A percentile compares a stretch with the other conserved stretches of the same genome.
These are phyloP conservation scores for Phlebiopsis gigantea DNA, from an alignment of 768 basidiomycete genomes.

Conservation along the genomic window DNA sequence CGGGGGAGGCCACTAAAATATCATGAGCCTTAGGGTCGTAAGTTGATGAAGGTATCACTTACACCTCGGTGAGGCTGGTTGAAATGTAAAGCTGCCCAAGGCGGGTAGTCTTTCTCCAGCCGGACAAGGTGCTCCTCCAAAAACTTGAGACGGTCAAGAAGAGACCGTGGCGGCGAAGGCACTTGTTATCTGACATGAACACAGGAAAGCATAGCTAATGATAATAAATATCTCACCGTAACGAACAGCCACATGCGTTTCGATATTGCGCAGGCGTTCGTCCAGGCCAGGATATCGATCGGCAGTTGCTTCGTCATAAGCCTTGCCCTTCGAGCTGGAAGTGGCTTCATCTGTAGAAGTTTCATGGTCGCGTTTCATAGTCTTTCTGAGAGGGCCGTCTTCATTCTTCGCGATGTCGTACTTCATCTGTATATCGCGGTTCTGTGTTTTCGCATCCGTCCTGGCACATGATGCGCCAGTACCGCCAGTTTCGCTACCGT, in stretches of 20 bases:
- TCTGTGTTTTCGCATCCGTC: slow-evolving; percentile 61
- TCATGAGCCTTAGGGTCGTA: not conserved
- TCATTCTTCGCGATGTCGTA: slow-evolving; percentile 86
- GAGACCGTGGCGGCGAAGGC: slow-evolving; percentile 60
- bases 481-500: slow-evolving; percentile 18
- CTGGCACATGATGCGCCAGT: slow-evolving; percentile 56
- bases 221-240: slow-evolving; percentile 46
- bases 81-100: slow-evolving; percentile 87
- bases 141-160: slow-evolving; percentile 60
- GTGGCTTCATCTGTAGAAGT: not conserved
- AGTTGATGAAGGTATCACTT: slow-evolving; percentile 26
- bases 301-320: slow-evolving; percentile 30
- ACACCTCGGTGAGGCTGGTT: slow-evolving; percentile 81
- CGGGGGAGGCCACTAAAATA: slow-evolving; percentile 73
- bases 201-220: too few species aligned
- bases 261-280: slow-evolving; percentile 61
- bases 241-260: slow-evolving; percentile 65
- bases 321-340: not conserved
- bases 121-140: slow-evolving; percentile 74
- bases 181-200: slow-evolving; percentile 43
- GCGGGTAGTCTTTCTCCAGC: slow-evolving; percentile 78
- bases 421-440: slow-evolving; percentile 77
- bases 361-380: slow-evolving; percentile 32
- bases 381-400: slow-evolving; percentile 68
- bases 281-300: slow-evolving; percentile 54